Percentiles rank a stretch among this genome's conserved stretches.
These are phyloP conservation scores for Cladobotryum protrusum DNA, from an alignment of 2,329 filamentous ascomycete genomes.

Conservation along the genomic window DNA sequence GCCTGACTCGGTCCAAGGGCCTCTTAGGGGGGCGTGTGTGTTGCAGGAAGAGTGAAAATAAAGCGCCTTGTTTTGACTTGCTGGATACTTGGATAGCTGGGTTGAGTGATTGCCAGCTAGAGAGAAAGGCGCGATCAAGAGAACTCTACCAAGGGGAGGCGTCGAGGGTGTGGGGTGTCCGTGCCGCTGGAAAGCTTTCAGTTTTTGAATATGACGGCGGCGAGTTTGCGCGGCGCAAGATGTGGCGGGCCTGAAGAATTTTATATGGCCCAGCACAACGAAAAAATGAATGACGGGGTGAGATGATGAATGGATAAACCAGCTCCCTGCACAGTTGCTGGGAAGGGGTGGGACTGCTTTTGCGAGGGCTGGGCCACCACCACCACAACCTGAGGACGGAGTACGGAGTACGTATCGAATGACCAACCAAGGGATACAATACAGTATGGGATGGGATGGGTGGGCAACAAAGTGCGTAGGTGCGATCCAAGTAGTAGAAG, in stretches of 20 bases:
- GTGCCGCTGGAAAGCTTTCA: slow-evolving; percentile 2
- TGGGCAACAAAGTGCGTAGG: not conserved
- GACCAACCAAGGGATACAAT: too few species aligned
- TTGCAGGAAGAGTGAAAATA: not conserved
- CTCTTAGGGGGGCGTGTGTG: slow-evolving; percentile 15
- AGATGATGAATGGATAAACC: slow-evolving; percentile 15
- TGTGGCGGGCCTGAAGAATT: slow-evolving; percentile 25
- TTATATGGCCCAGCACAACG: slow-evolving; percentile 21
- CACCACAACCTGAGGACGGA: too few species aligned
- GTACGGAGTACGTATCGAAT: too few species aligned
- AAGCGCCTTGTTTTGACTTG: too few species aligned
- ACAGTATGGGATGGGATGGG: too few species aligned
- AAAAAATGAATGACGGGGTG: slow-evolving; percentile 23
- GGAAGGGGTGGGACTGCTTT: too few species aligned
- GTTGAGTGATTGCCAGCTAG: too few species aligned
- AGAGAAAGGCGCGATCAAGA: not conserved
- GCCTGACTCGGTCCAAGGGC: slow-evolving; percentile 20
- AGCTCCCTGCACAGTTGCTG: too few species aligned
- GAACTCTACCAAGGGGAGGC: slow-evolving; percentile 2
- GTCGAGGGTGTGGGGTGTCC: slow-evolving; percentile 1
- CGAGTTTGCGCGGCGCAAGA: slow-evolving; percentile 9
- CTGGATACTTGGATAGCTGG: too few species aligned
- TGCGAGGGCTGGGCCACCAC: too few species aligned
- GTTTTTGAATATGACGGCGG: slow-evolving; percentile 12
- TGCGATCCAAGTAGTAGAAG: slow-evolving; percentile 23